Conservation (phyloP, 2,329 filamentous ascomycete genomes). For the Cytospora paraplurivora region DNA sequence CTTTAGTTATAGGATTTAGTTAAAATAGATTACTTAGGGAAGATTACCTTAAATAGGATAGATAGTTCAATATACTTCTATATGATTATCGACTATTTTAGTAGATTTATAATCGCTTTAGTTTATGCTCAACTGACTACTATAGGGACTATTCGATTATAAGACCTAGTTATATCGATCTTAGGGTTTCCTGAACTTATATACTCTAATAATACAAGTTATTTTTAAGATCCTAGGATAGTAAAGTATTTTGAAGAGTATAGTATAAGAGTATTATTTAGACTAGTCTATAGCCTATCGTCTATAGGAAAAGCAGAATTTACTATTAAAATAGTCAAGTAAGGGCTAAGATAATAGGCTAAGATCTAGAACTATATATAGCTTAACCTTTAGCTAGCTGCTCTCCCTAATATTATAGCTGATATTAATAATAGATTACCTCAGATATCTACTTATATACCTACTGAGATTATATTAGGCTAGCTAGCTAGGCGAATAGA, state of each 20-base stretch:
- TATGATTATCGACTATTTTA: too few relatives aligned
- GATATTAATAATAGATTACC: neutral
- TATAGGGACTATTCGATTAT: neutral
- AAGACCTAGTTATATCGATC: neutral
- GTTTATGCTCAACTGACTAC: too few relatives aligned
- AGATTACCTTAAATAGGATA: too few relatives aligned
- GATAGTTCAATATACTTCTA: too few relatives aligned
- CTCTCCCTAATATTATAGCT: neutral
- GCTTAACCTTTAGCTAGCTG: neutral
- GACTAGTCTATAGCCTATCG: neutral
- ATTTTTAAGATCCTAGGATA: neutral
- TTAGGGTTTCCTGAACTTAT: neutral
- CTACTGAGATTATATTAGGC: neutral
- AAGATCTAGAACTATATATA: neutral
- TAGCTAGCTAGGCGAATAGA: neutral
- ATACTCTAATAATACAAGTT: neutral
- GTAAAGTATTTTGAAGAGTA: neutral
- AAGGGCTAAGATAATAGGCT: neutral
- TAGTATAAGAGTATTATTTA: neutral
- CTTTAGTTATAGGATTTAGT: too few relatives aligned
- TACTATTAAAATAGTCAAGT: neutral
- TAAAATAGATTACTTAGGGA: too few relatives aligned
- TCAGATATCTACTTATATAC: neutral
- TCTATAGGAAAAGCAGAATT: neutral
- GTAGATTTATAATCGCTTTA: too few relatives aligned